A percentile compares a stretch with the other conserved stretches of the same genome.
These are phyloP conservation scores for Alternaria angustiovoidea DNA, from an alignment of 2,329 filamentous ascomycete genomes.

Conservation along the genomic window DNA sequence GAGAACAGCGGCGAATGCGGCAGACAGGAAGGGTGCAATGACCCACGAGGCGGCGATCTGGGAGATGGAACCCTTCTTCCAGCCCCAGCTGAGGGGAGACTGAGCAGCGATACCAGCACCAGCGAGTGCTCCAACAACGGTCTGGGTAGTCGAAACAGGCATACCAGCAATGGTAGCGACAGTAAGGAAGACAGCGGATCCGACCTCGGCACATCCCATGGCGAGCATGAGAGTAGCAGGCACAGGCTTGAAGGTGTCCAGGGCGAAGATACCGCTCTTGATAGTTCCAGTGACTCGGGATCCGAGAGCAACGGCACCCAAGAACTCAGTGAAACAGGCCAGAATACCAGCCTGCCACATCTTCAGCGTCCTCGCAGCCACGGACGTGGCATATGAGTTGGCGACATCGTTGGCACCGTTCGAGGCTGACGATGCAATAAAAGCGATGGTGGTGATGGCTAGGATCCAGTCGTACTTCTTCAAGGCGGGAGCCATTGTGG, in stretches of 20 bases:
- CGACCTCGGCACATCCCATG: slow-evolving; percentile 63
- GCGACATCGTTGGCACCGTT: slow-evolving; percentile 63
- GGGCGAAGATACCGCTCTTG: slow-evolving; percentile 66
- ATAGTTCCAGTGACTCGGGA: slow-evolving; percentile 68
- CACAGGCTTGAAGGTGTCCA: slow-evolving; percentile 55
- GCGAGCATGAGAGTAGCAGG: slow-evolving; percentile 66
- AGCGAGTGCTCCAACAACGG: slow-evolving; percentile 66
- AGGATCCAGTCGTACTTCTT: slow-evolving; percentile 52
- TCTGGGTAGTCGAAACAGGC: slow-evolving; percentile 69
- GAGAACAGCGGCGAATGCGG: slow-evolving; percentile 59
- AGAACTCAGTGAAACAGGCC: slow-evolving; percentile 60
- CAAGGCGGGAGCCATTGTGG: slow-evolving; percentile 15
- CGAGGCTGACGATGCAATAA: slow-evolving; percentile 45
- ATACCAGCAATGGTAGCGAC: slow-evolving; percentile 63
- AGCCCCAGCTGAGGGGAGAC: slow-evolving; percentile 37
- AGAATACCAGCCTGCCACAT: slow-evolving; percentile 63
- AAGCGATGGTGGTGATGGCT: slow-evolving; percentile 51
- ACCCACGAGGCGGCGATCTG: slow-evolving; percentile 57
- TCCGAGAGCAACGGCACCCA: slow-evolving; percentile 62
- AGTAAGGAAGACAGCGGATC: slow-evolving; percentile 52
- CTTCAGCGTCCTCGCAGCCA: slow-evolving; percentile 59
- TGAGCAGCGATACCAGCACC: slow-evolving; percentile 64
- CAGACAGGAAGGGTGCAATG: slow-evolving; percentile 60
- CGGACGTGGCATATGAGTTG: slow-evolving; percentile 59
- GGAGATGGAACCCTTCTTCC: slow-evolving; percentile 38